Conservation (phyloP, 2,329 filamentous ascomycete species). For the Verticillium alfalfae region DNA sequence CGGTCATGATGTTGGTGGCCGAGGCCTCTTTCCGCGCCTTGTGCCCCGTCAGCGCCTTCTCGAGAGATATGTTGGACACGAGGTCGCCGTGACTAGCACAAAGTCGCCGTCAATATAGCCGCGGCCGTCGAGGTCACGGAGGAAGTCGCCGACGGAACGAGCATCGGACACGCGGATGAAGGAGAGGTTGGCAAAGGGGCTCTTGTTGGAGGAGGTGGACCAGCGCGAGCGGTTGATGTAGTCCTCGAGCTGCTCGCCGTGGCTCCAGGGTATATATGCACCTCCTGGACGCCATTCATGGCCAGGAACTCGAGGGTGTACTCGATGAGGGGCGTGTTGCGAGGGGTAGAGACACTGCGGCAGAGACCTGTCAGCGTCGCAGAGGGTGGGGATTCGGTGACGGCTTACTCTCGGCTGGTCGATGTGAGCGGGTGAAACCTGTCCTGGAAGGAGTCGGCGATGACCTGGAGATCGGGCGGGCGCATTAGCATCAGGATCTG, state of each 20-base stretch:
- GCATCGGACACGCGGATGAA: conserved; percentile 82
- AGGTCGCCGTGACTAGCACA: conserved; percentile 89
- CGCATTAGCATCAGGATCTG: neutral
- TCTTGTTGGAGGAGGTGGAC: conserved; percentile 50
- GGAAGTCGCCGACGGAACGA: conserved; percentile 84
- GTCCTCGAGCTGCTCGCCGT: conserved; percentile 79
- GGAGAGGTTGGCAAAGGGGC: conserved; percentile 72
- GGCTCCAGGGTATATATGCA: conserved; percentile 89
- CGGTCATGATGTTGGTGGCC: conserved; percentile 97
- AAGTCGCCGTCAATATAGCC: conserved; percentile 86
- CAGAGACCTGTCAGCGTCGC: conserved; percentile 11
- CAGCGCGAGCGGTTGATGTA: conserved; percentile 77
- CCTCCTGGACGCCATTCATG: conserved; percentile 89
- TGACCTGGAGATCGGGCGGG: conserved; percentile 49
- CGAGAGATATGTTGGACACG: conserved; percentile 84
- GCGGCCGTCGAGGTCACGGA: conserved; percentile 86
- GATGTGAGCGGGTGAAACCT: conserved; percentile 85
- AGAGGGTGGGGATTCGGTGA: neutral
- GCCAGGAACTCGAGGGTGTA: conserved; percentile 96
- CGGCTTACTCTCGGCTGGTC: conserved; percentile 75
- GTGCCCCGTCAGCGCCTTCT: conserved; percentile 71
- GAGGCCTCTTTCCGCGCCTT: conserved; percentile 74
- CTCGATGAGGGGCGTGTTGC: conserved; percentile 95
- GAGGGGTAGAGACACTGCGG: conserved; percentile 82
- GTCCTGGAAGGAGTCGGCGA: conserved; percentile 92